Percentiles rank a stretch among this genome's conserved stretches.
phyloP scores from a whole-genome alignment of 495 filamentous ascomycete genomes.

The Aspergillus mulundensis region DNA sequence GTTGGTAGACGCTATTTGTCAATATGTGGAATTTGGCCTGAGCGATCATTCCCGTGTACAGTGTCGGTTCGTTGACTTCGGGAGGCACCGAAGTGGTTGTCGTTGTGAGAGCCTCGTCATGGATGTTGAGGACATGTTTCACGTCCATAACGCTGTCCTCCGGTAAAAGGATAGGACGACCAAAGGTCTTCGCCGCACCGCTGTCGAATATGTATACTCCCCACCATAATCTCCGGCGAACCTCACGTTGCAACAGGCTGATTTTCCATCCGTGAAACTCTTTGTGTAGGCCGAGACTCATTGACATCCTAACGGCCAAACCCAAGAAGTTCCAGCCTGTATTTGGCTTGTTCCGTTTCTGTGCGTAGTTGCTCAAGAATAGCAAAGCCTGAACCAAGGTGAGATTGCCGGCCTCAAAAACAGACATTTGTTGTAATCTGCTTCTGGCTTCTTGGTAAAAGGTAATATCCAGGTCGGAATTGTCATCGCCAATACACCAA shows the following conservation, averaged over 20 bases:
- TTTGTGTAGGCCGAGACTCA: constrained; percentile 53
- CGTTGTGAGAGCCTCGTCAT: constrained; percentile 44
- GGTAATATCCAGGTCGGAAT: constrained; percentile 44
- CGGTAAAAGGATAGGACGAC: constrained; percentile 45
- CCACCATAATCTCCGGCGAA: constrained; percentile 46
- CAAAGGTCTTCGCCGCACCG: constrained; percentile 46
- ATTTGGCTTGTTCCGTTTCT: constrained; percentile 55
- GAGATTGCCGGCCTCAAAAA: constrained; percentile 50
- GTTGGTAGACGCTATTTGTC: constrained; percentile 48
- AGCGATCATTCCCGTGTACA: constrained; percentile 47
- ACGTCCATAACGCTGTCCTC: constrained; percentile 46
- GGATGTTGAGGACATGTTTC: constrained; percentile 46
- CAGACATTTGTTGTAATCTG: constrained; percentile 41
- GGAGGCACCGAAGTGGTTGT: constrained; percentile 38
- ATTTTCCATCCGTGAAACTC: constrained; percentile 53
- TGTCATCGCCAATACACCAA: constrained; percentile 48
- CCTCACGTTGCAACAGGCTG: constrained; percentile 45
- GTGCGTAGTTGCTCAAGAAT: constrained; percentile 50
- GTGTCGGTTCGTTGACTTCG: constrained; percentile 41
- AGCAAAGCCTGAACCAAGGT: constrained; percentile 50
- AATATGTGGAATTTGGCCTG: constrained; percentile 48
- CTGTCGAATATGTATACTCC: constrained; percentile 48
- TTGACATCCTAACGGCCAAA: constrained; percentile 48
- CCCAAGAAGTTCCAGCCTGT: constrained; percentile 54
- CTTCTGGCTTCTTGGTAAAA: constrained; percentile 46